Evolutionary conservation across 2,329 filamentous ascomycete species (phyloP), one percentile per base, ranked within the genome.

Genomic region (Elsinoe ampelina): DNA sequence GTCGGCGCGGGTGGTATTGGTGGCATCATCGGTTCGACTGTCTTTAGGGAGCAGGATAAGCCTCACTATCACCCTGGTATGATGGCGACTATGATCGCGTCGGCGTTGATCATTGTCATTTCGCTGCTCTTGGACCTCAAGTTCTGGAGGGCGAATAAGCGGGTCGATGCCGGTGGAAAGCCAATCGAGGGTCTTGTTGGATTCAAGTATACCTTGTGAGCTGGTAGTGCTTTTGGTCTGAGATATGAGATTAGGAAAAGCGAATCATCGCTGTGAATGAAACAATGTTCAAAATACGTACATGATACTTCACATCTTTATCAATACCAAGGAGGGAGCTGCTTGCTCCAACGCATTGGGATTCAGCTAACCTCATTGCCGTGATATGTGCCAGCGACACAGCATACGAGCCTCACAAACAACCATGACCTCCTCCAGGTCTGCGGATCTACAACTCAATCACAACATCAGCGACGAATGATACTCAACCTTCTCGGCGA

Each of bases 1-100:
- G 85, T 93, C 2, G 86, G 85, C 1, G 82, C 87, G 51, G 87
- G 87, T 6, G 87, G 86, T 2, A 75, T 95, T 22, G 89, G 89
- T 36, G 88, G 89, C 34, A 93, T 93, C 51, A 62, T 68, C 12
- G 67, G 67, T 7, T 59, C 57, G 1, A 69, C 67, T 0, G 67
- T 69, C 1, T 70, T 70, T 60, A 60, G 68, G 12, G 59, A 60
- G 13, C 63, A 69, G 51, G 68, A 70, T 50, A 65, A 65, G 55
- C 65, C 67, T 1, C 61, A 58, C 2, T 70, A 70, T 55, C 56
- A 59, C 30, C 68, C 67, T 11, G 68, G 68, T 43, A 69, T 70
- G 41, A 65, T 65, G 42, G 61, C 66, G 1, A 64, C 61, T 7
- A 61, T 69, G 22, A 62, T 67, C 32, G 67, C 67, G 2, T 62